These are phyloP conservation scores for Penicillium daleae DNA, from an alignment of 495 filamentous ascomycete genomes.

Conservation along the genomic window DNA sequence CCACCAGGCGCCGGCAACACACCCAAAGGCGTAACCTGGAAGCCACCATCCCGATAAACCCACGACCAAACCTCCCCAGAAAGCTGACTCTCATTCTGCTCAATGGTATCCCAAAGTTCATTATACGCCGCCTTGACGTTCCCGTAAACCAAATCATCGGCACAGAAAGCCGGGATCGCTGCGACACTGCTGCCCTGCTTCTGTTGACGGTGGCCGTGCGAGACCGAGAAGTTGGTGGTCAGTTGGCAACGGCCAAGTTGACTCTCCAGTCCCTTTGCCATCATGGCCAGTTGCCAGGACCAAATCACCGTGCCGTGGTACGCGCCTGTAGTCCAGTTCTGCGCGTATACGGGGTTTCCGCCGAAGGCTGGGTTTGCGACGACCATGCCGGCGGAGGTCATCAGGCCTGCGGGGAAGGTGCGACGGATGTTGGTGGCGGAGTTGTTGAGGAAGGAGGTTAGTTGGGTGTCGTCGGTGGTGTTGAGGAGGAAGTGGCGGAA, in stretches of 20 bases:
- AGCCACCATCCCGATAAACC: conserved; percentile 52
- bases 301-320: conserved; percentile 72
- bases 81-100: conserved; percentile 54
- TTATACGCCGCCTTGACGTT: conserved; percentile 62
- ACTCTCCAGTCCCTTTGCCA: conserved; percentile 58
- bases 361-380: conserved; percentile 67
- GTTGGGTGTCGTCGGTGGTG: conserved; percentile 59
- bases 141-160: conserved; percentile 43
- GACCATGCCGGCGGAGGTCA: conserved; percentile 58
- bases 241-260: conserved; percentile 51
- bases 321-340: conserved; percentile 57
- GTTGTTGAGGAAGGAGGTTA: conserved; percentile 58
- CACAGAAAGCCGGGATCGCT: conserved; percentile 49
- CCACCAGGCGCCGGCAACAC: conserved; percentile 54
- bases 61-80: conserved; percentile 68
- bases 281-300: conserved; percentile 69
- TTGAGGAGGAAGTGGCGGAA: conserved; percentile 68
- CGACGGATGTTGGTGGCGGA: conserved; percentile 58
- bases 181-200: conserved; percentile 19
- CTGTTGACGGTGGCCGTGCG: neutral
- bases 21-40: conserved; percentile 55
- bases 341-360: conserved; percentile 47
- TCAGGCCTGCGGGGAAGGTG: conserved; percentile 62
- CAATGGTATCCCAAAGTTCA: conserved; percentile 62
- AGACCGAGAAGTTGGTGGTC: conserved; percentile 12